phyloP scores from a whole-genome alignment of 495 filamentous ascomycete genomes.

The Astrocystis sublimbata region DNA sequence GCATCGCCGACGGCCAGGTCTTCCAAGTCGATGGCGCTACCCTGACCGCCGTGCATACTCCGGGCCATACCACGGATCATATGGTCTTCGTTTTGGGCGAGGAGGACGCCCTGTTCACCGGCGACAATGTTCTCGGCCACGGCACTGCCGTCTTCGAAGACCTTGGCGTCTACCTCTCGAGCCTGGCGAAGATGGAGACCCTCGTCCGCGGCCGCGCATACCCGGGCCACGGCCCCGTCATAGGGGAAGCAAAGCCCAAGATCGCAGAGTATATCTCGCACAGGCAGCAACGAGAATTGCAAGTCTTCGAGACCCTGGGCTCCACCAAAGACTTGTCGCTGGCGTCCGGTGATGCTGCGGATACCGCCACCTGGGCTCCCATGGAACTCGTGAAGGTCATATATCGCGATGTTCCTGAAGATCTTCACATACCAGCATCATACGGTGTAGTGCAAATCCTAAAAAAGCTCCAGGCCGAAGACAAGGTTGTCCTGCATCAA shows the following conservation, averaged over 20 bases:
- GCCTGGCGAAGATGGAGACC: constrained; percentile 67
- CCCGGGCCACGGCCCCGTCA: constrained; percentile 80
- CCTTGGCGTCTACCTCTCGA: constrained; percentile 68
- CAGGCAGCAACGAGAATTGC: constrained; percentile 73
- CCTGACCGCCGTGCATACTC: constrained; percentile 71
- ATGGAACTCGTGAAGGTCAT: constrained; percentile 85
- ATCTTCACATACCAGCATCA: constrained; percentile 71
- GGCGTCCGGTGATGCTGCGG: constrained; percentile 20
- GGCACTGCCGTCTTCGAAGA: constrained; percentile 94
- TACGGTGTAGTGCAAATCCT: constrained; percentile 68
- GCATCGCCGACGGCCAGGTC: constrained; percentile 68
- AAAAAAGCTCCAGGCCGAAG: constrained; percentile 67
- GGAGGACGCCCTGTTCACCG: constrained; percentile 87
- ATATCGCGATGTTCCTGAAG: constrained; percentile 75
- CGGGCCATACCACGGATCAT: constrained; percentile 87
- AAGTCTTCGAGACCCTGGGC: constrained; percentile 70
- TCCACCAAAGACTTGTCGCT: constrained; percentile 30
- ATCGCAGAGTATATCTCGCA: constrained; percentile 83
- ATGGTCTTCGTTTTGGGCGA: constrained; percentile 72
- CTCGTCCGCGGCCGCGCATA: constrained; percentile 72
- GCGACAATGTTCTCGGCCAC: constrained; percentile 92
- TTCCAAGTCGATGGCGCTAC: constrained; percentile 78
- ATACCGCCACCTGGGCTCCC: constrained; percentile 55
- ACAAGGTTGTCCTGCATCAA: constrained; percentile 53
- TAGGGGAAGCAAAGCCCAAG: constrained; percentile 64